phyloP scores from a whole-genome alignment of 805 yeast genomes.

The Cyberlindnera euphorbiae region DNA sequence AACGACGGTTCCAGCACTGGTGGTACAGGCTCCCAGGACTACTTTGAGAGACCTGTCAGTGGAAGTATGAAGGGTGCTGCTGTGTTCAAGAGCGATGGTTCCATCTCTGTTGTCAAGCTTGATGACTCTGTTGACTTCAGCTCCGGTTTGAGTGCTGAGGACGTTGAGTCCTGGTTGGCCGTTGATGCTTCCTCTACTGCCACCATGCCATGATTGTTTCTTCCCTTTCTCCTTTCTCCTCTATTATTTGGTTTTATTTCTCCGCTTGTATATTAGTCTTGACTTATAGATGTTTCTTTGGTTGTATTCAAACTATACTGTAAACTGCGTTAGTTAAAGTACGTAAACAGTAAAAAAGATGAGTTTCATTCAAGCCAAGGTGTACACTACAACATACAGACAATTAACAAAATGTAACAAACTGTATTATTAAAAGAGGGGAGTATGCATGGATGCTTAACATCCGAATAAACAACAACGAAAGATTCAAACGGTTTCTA shows the following conservation, averaged over 20 bases:
- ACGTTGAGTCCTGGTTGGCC: slow-evolving; percentile 57
- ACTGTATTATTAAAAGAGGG: background rate
- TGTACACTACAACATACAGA: background rate
- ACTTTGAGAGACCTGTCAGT: slow-evolving; percentile 78
- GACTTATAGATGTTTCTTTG: no score
- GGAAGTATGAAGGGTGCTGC: slow-evolving; percentile 86
- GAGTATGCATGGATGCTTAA: no score
- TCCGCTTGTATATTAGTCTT: background rate
- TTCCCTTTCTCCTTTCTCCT: background rate
- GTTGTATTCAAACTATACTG: no score
- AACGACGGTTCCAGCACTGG: slow-evolving; percentile 48
- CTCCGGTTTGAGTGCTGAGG: slow-evolving; percentile 46
- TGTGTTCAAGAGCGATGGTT: slow-evolving; percentile 55
- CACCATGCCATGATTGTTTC: slow-evolving; percentile 22
- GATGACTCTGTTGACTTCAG: slow-evolving; percentile 49
- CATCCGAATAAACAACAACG: no score
- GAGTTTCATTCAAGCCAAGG: no score
- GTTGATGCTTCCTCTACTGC: slow-evolving; percentile 48
- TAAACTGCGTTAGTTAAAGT: no score
- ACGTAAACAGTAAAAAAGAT: no score
- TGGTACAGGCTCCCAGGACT: slow-evolving; percentile 89
- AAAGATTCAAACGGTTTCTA: background rate
- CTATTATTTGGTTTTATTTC: background rate
- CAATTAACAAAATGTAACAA: no score
- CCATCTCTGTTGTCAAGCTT: slow-evolving; percentile 56